A percentile compares a stretch with the other conserved stretches of the same genome.
Evolutionary conservation across 176 grass and related monocot species (phyloP).

Genomic region (Chloris gayana): DNA sequence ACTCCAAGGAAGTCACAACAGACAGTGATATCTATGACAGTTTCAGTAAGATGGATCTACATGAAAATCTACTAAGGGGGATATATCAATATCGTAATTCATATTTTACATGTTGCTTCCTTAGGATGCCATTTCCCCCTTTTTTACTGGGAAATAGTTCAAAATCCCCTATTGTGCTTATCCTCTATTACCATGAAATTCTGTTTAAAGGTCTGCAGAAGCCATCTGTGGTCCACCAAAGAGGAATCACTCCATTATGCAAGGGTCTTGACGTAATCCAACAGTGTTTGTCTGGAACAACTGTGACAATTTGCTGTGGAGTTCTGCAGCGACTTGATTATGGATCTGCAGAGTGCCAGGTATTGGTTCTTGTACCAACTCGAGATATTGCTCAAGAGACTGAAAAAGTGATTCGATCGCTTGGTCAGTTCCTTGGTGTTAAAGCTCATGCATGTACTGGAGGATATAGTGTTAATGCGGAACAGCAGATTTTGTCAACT

Average conservation of each 20-base stretch:
- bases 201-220: conserved; percentile 63
- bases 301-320: conserved; percentile 67
- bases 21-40: conserved; percentile 56
- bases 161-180: neutral
- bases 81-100: conserved; percentile 70
- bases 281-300: conserved; percentile 62
- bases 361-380: conserved; percentile 72
- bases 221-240: conserved; percentile 61
- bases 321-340: conserved; percentile 72
- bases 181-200: too few species aligned
- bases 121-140: neutral
- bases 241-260: conserved; percentile 72
- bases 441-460: conserved; percentile 66
- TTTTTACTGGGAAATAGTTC: neutral
- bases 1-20: conserved; percentile 25
- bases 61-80: conserved; percentile 69
- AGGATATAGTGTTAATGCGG: conserved; percentile 42
- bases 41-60: conserved; percentile 70
- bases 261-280: conserved; percentile 73
- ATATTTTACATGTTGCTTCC: conserved; percentile 4
- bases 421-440: conserved; percentile 70
- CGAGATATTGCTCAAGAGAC: conserved; percentile 59
- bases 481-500: conserved; percentile 51
- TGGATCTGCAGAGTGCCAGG: conserved; percentile 64
- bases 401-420: conserved; percentile 59